phyloP scores from a whole-genome alignment of 1,284 basidiomycete genomes.

The Fomitopsis pinicola region DNA sequence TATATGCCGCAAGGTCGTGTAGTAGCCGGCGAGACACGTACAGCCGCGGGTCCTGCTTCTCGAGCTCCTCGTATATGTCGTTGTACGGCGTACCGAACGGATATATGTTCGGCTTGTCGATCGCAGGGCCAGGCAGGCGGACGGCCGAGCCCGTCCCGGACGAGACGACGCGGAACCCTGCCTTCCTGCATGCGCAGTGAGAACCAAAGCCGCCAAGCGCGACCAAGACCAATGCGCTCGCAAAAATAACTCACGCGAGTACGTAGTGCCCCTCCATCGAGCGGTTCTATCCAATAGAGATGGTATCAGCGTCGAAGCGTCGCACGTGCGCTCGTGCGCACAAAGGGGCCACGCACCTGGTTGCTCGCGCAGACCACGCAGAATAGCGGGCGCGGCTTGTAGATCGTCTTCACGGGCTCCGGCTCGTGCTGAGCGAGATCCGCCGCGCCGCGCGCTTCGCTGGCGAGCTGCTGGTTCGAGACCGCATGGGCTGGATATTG shows the following conservation, averaged over 20 bases:
- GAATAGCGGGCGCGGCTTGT: conserved; percentile 76
- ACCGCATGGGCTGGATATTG: conserved; percentile 20
- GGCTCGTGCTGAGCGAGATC: conserved; percentile 12
- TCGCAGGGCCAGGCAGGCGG: conserved; percentile 90
- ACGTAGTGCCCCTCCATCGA: conserved; percentile 99
- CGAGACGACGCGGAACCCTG: conserved; percentile 88
- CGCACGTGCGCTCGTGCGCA: neutral
- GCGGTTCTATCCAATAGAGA: conserved; percentile 67
- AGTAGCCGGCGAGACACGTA: conserved; percentile 37
- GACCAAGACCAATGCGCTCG: too few relatives aligned
- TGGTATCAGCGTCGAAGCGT: conserved; percentile 2
- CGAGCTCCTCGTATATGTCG: conserved; percentile 92
- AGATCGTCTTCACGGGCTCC: conserved; percentile 24
- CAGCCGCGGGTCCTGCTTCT: conserved; percentile 81
- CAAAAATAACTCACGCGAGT: conserved; percentile 59
- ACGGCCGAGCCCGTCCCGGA: conserved; percentile 97
- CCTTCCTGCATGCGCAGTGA: conserved; percentile 52
- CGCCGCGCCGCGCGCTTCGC: conserved; percentile 24
- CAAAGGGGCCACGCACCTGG: conserved; percentile 53
- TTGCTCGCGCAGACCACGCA: conserved; percentile 99
- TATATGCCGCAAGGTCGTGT: conserved; percentile 1
- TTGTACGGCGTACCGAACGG: conserved; percentile 99
- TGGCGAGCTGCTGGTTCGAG: conserved; percentile 23
- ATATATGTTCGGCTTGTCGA: conserved; percentile 98
- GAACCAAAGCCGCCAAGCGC: neutral